Evolutionary conservation across 257 asterid species (phyloP).

Genomic region (Leptodermis oblonga): DNA sequence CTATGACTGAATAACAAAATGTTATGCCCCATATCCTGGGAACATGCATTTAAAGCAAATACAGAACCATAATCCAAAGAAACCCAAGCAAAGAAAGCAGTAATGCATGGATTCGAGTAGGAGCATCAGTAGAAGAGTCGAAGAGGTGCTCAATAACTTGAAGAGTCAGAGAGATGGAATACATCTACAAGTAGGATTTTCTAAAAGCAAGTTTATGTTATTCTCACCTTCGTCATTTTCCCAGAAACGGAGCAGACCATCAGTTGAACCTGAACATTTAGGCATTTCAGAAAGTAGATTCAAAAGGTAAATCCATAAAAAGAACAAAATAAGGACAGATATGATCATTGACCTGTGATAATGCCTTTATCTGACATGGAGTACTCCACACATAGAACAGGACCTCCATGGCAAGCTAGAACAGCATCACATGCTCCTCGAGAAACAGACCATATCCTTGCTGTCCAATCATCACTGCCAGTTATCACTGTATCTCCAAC

Average conservation of each 20-base stretch:
- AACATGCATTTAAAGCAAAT: neutral
- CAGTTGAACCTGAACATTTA: conserved; percentile 68
- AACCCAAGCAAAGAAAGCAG: neutral
- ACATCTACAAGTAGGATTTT: neutral
- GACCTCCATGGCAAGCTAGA: conserved; percentile 95
- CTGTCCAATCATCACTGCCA: conserved; percentile 99
- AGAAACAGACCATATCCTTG: conserved; percentile 91
- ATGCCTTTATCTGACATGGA: conserved; percentile 81
- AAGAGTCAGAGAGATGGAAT: neutral
- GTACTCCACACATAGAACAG: conserved; percentile 83
- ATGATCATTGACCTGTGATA: conserved; percentile 59
- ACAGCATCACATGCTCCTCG: conserved; percentile 95
- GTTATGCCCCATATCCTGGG: neutral
- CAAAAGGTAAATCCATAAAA: neutral
- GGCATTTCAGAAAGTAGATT: conserved; percentile 14
- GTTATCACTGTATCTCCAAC: conserved; percentile 89
- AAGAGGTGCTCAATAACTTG: neutral
- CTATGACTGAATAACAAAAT: neutral
- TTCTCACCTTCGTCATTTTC: conserved; percentile 91
- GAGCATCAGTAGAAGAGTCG: neutral
- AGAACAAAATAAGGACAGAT: conserved; percentile 6
- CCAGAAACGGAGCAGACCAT: conserved; percentile 92
- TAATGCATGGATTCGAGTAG: neutral
- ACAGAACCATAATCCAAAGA: neutral
- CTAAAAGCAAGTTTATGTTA: neutral